A percentile compares a stretch with the other conserved stretches of the same genome.
phyloP scores from a whole-genome alignment of 1,284 basidiomycete genomes.

The Sphagnurus paluster region DNA sequence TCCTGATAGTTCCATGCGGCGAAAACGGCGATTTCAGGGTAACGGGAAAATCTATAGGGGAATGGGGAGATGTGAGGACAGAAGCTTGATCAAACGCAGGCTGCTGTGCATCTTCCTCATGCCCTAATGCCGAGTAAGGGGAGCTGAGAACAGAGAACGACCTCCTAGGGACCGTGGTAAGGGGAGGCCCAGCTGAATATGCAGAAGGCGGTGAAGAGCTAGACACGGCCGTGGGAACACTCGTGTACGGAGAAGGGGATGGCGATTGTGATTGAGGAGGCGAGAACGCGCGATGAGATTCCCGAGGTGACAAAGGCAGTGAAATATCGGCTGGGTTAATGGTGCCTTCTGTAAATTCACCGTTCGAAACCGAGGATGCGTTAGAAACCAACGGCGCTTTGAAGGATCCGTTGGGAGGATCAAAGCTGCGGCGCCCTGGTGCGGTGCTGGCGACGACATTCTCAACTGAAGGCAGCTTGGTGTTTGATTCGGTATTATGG shows the following conservation, averaged over 20 bases:
- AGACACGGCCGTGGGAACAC: neutral
- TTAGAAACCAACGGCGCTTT: constrained; percentile 8
- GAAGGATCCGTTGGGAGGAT: constrained; percentile 12
- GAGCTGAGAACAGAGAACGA: constrained; percentile 12
- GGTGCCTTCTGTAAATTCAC: neutral
- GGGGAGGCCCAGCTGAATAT: constrained; percentile 5
- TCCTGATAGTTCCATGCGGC: constrained; percentile 10
- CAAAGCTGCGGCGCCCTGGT: constrained; percentile 13
- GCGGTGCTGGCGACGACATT: constrained; percentile 19
- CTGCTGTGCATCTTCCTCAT: constrained; percentile 6
- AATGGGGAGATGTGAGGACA: constrained; percentile 23
- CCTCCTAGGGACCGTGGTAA: constrained; percentile 5
- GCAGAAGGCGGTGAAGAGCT: constrained; percentile 4
- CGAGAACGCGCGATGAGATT: neutral
- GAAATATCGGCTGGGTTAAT: neutral
- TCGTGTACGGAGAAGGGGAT: neutral
- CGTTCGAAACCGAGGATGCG: constrained; percentile 1
- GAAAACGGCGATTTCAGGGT: constrained; percentile 12
- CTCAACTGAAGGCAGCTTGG: constrained; percentile 8
- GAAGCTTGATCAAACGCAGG: constrained; percentile 15
- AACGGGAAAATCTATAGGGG: constrained; percentile 8
- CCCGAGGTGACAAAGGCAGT: neutral
- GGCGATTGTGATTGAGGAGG: neutral
- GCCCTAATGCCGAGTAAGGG: constrained; percentile 7
- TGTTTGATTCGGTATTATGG: constrained; percentile 3